Base-by-base conservation (phyloP, 441 rosid species). In the Populus hybrid region DNA sequence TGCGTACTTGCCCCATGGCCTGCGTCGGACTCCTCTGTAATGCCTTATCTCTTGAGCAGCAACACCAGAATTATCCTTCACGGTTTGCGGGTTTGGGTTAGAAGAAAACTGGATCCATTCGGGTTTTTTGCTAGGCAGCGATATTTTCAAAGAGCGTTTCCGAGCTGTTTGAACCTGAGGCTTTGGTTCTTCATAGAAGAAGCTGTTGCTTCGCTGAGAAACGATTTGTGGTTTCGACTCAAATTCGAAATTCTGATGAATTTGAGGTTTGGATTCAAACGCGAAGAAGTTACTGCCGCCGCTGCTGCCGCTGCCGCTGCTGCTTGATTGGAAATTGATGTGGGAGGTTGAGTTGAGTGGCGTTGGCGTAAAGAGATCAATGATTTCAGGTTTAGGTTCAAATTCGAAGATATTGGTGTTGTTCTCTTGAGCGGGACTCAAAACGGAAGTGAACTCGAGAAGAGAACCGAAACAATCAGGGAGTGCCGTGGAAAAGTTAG, bases 1-100 rank as follows among this genome's bases (percentile, higher is more conserved):
- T 7, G 98, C 98, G 85, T 84, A 94, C 82, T 94, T 94, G 23
- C 98, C 98, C 98, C 98, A 95, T 66, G 98, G 98, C 82, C 98
- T 83, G 81, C 82, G 91, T 66, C 98, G 85, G 64, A 95, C 98
- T 9, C 98, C 98, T 85, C 98, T 87, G 85, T 91, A 91, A 67
- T 87, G 97, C 87, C 79, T 83, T 76, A 68, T 79, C 26, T 82
- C 87, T 50, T 83, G 81, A 71, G 2, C 85, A 0, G 61, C 77
- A 34, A 26, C 64, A 30, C 32, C 16, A 4, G 69, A 9, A 10
- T n/a, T 9, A 28, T 70, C 19, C 64, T 72, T 28, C 16, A 4
- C 32, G 0, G n/a, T 18, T 36, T 66, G 10, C 79, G 57, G 76
- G 38, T 28, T 79, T 4, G 79, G 79, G 57, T 83, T 59, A 30